Percentiles rank a stretch among this genome's conserved stretches.
These are phyloP conservation scores for Aspergillus floridensis DNA, from an alignment of 2,329 filamentous ascomycete genomes.

Conservation along the genomic window DNA sequence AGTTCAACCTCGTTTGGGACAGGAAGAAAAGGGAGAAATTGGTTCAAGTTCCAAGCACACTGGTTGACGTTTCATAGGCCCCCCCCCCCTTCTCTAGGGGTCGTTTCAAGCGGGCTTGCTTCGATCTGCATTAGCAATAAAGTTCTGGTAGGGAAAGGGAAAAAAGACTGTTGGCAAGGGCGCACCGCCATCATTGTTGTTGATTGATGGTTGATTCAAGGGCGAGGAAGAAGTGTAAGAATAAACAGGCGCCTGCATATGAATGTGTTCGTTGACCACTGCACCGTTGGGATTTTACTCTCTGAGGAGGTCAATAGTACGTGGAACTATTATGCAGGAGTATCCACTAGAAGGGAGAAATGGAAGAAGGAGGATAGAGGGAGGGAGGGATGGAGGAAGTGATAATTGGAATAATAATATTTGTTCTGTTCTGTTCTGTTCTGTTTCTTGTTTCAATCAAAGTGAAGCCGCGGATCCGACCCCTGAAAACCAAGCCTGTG, in stretches of 20 bases:
- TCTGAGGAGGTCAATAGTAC: conserved; percentile 4
- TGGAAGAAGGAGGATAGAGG: not conserved
- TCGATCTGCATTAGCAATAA: not conserved
- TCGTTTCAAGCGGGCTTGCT: not conserved
- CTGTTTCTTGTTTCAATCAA: conserved; percentile 4
- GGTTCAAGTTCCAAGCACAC: not conserved
- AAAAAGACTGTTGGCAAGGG: not conserved
- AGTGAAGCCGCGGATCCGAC: conserved; percentile 19
- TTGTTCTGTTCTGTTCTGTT: not conserved
- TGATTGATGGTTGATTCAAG: not conserved
- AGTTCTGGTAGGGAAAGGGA: not conserved
- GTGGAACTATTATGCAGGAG: conserved; percentile 2
- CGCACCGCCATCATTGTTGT: not conserved
- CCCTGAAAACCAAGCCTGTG: conserved; percentile 14
- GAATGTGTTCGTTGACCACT: not conserved
- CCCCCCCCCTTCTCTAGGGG: not conserved
- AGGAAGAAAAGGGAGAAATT: not conserved
- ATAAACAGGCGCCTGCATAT: not conserved
- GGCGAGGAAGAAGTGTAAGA: not conserved
- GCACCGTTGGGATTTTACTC: not conserved
- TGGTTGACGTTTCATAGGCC: not conserved
- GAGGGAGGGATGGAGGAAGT: not conserved
- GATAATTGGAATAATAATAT: not conserved
- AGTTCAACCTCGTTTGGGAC: not conserved
- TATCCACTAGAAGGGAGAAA: not conserved